Evolutionary conservation across 768 basidiomycete genomes (phyloP), one percentile per base, ranked within the genome.

Genomic region (Podaxis sp.): DNA sequence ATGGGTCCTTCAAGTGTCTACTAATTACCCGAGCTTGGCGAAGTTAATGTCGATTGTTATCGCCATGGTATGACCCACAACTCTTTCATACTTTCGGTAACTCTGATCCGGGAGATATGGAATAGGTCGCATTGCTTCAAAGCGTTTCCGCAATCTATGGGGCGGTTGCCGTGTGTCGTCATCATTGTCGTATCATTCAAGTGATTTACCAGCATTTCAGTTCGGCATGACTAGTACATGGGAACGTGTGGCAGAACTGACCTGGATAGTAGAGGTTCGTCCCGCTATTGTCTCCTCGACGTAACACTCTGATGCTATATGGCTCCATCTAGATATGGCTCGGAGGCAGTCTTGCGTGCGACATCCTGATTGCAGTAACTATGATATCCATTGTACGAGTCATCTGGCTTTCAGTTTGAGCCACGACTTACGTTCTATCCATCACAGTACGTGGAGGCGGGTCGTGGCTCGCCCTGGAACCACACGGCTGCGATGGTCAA

Each of bases 301-400:
- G 19, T 57, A 24, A 6, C n/a, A 26, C 36, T 28, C 30, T 48
- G 30, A 56, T n/a, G 6, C 51, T 36, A 30, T 26, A 28, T 30
- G 28, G 13, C 22, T 2, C 4, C 15, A 42, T 15, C 4, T 17
- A 66, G 65, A 26, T 66, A 26, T 66, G 65, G 65, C 53, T 63
- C 3, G 40, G 58, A 9, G 62, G 61, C 4, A 63, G 62, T 40
- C 39, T 63, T 42, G 56, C 57, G 28, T 66, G 65, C 28, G 65
- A 66, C 52, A 46, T 63, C 26, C 24, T 63, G 26, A 66, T 66
- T 28, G 61, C 65, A 9, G 52, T n/a, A 7, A 60, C 57, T 8
- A 66, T 66, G 65, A 52, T 63, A 19, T 38, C 62, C 15, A 58
- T 66, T n/a, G 65, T 66, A 49, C 38, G 64, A n/a, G 33, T 33